Evolutionary conservation across 169 alveolate genomes (phyloP).

Genomic region (Blepharisma undulans): DNA sequence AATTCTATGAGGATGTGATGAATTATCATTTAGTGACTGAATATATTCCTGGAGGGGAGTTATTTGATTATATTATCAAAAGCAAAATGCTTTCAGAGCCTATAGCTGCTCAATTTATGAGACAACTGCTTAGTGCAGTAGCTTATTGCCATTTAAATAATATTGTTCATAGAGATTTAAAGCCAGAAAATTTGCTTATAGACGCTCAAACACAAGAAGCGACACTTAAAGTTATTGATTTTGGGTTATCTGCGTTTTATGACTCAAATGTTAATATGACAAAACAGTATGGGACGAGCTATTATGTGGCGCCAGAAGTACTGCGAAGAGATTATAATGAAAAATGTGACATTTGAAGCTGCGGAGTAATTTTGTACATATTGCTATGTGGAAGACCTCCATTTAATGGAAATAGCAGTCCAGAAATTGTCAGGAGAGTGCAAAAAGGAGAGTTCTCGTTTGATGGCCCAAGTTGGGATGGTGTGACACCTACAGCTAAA

Average conservation of each 20-base stretch:
- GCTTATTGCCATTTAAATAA: slow-evolving; percentile 76
- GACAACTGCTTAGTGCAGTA: slow-evolving; percentile 81
- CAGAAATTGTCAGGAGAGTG: not conserved
- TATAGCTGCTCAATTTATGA: slow-evolving; percentile 76
- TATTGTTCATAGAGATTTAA: slow-evolving; percentile 82
- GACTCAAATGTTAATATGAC: slow-evolving; percentile 67
- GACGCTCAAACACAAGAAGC: slow-evolving; percentile 62
- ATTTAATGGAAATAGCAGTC: not conserved
- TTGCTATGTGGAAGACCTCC: slow-evolving; percentile 49
- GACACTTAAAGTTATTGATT: slow-evolving; percentile 74
- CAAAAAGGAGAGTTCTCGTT: slow-evolving; percentile 76
- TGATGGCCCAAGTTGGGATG: slow-evolving; percentile 80
- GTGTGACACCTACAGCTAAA: slow-evolving; percentile 91
- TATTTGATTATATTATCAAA: slow-evolving; percentile 70
- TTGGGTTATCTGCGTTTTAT: slow-evolving; percentile 79
- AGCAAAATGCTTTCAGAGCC: slow-evolving; percentile 67
- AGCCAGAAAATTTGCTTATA: slow-evolving; percentile 81
- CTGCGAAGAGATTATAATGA: slow-evolving; percentile 58
- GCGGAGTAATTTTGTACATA: slow-evolving; percentile 72
- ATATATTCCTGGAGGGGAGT: slow-evolving; percentile 79
- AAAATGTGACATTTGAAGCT: slow-evolving; percentile 77
- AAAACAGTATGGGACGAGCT: slow-evolving; percentile 55
- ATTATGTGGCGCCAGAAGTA: slow-evolving; percentile 32
- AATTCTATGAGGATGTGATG: slow-evolving; percentile 52
- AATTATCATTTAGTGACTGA: slow-evolving; percentile 57